Conservation (phyloP, 2,329 filamentous ascomycete species). For the Nemania bipapillata region DNA sequence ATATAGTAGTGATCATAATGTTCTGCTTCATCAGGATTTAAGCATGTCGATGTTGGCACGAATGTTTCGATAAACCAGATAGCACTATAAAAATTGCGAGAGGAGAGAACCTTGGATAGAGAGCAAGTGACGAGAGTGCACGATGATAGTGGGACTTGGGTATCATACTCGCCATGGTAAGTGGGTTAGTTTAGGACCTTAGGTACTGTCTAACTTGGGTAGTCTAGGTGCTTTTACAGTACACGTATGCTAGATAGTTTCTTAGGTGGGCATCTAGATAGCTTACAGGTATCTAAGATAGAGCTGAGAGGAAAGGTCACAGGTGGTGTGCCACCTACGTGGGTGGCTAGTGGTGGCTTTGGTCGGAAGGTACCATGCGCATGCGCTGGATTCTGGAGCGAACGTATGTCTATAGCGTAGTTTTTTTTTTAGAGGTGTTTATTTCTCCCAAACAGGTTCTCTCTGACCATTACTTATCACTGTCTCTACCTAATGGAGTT, state of each 20-base stretch:
- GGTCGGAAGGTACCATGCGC: constrained; percentile 1
- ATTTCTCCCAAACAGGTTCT: background rate
- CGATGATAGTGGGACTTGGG: constrained; percentile 5
- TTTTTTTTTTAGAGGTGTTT: background rate
- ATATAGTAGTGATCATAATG: background rate
- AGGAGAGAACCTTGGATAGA: too few relatives aligned
- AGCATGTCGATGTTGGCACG: constrained; percentile 19
- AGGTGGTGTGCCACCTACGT: constrained; percentile 19
- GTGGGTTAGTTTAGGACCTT: background rate
- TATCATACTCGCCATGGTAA: constrained; percentile 6
- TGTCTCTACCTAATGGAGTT: constrained; percentile 21
- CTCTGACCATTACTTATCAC: constrained; percentile 26
- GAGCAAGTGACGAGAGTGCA: constrained; percentile 22
- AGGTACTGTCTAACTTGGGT: constrained; percentile 5
- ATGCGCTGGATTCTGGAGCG: too few relatives aligned
- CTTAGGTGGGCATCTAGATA: background rate
- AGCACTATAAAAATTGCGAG: too few relatives aligned
- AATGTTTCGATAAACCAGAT: constrained; percentile 21
- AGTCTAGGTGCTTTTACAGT: constrained; percentile 9
- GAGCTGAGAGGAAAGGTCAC: background rate
- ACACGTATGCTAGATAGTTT: constrained; percentile 21
- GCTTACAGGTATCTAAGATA: too few relatives aligned
- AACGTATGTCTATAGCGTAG: background rate
- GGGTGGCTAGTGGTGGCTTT: constrained; percentile 37
- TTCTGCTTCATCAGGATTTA: background rate